Conservation (phyloP, 208 protist species). For the Leishmania guyanensis region DNA sequence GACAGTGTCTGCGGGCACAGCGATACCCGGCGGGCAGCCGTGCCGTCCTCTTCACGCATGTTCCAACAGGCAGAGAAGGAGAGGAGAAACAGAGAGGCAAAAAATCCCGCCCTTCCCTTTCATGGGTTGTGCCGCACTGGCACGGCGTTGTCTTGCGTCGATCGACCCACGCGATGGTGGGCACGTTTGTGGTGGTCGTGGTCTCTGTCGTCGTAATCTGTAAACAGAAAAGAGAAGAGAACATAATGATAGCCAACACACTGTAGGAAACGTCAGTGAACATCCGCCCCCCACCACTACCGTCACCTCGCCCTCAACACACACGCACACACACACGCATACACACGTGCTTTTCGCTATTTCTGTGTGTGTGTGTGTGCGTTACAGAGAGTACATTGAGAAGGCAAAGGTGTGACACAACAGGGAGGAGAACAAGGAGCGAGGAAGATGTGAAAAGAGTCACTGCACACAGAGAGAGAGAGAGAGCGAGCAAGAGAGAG, state of each 20-base stretch:
- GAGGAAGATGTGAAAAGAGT: not conserved
- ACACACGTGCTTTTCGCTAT: not conserved
- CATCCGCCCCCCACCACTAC: not conserved
- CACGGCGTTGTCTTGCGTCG: not conserved
- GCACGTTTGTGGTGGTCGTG: not conserved
- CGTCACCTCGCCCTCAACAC: not conserved
- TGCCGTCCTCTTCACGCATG: not conserved
- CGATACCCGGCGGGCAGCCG: not conserved
- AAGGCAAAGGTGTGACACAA: too few relatives aligned
- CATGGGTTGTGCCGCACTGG: too few relatives aligned
- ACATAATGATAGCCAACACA: constrained; percentile 1
- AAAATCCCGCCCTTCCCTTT: not conserved
- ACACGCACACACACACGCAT: constrained; percentile 9
- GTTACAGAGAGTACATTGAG: too few relatives aligned
- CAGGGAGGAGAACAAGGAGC: not conserved
- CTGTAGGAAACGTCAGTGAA: constrained; percentile 4
- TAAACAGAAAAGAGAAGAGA: constrained; percentile 3
- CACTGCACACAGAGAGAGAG: not conserved
- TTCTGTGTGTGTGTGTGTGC: too few relatives aligned
- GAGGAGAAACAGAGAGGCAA: not conserved
- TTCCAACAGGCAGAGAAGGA: not conserved
- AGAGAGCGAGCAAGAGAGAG: not conserved
- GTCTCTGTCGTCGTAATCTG: not conserved
- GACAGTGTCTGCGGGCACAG: not conserved
- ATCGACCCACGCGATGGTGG: not conserved